A percentile compares a stretch with the other conserved stretches of the same genome.
Evolutionary conservation across 164 flowering plant genomes (phyloP).

Genomic region (Buxus sempervirens): DNA sequence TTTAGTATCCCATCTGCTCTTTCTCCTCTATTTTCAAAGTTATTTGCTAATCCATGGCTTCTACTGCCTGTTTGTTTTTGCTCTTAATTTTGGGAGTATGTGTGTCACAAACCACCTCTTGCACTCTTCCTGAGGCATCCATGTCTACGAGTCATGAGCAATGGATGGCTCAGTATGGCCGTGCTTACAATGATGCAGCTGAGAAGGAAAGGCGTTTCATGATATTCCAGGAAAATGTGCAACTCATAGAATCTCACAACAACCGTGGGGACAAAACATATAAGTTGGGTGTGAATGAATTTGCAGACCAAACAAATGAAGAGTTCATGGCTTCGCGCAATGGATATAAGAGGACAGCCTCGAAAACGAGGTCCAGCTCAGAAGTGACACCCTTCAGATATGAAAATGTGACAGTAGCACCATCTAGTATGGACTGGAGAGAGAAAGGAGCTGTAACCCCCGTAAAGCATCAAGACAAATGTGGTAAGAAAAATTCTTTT

Average conservation of each 20-base stretch:
- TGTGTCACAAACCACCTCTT: not conserved
- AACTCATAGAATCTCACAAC: constrained; percentile 16
- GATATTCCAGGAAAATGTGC: constrained; percentile 18
- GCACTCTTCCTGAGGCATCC: not conserved
- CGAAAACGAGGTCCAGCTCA: not conserved
- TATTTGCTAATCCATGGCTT: no score
- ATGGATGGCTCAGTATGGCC: constrained; percentile 20
- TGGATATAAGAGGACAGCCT: constrained; percentile 1
- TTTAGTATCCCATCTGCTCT: no score
- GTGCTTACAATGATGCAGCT: constrained; percentile 4
- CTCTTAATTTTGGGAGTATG: not conserved
- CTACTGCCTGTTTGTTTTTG: no score
- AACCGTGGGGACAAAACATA: not conserved
- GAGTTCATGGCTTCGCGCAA: constrained; percentile 9
- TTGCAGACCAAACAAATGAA: constrained; percentile 19
- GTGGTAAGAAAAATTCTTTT: constrained; percentile 19
- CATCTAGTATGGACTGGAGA: constrained; percentile 24
- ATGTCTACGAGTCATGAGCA: constrained; percentile 1
- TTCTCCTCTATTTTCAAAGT: no score
- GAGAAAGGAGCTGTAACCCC: constrained; percentile 28
- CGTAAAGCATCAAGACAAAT: constrained; percentile 20
- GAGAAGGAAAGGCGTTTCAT: constrained; percentile 11
- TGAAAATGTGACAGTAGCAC: not conserved
- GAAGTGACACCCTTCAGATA: not conserved
- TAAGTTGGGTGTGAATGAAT: constrained; percentile 13